phyloP scores from a whole-genome alignment of 495 filamentous ascomycete species.

The Tuber calosporum region DNA sequence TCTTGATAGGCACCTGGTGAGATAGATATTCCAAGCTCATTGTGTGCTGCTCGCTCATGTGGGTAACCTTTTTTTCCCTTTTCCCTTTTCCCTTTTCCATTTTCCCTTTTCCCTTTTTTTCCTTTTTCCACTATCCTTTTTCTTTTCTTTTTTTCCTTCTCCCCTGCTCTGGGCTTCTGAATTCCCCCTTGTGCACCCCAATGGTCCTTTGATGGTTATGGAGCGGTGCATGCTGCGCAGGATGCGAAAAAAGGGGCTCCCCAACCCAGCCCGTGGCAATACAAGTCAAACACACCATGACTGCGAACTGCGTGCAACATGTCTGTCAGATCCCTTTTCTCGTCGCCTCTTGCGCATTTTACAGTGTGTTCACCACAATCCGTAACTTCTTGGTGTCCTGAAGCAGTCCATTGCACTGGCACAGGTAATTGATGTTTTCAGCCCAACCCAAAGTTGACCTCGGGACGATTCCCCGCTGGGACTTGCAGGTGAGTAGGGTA shows the following conservation, averaged over 20 bases:
- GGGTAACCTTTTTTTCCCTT: not conserved
- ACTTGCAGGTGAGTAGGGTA: no score
- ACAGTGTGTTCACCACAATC: not conserved
- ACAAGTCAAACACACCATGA: not conserved
- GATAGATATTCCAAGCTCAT: not conserved
- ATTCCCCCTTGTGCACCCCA: not conserved
- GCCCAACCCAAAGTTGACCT: not conserved
- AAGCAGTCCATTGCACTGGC: not conserved
- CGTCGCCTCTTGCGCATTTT: not conserved
- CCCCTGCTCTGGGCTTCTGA: not conserved
- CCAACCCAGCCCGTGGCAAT: not conserved
- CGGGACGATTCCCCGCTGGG: not conserved
- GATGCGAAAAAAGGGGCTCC: not conserved
- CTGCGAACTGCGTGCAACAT: not conserved
- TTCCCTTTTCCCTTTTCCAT: no score
- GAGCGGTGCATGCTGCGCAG: not conserved
- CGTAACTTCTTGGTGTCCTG: not conserved
- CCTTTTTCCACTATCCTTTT: no score
- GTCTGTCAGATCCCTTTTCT: not conserved
- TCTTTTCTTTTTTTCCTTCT: not conserved
- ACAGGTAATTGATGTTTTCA: not conserved
- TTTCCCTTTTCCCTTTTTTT: no score
- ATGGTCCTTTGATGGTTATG: not conserved
- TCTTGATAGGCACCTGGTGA: not conserved
- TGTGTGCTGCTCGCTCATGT: not conserved